phyloP scores from a whole-genome alignment of 2,329 filamentous ascomycete species.

The Fonsecaea pedrosoi region DNA sequence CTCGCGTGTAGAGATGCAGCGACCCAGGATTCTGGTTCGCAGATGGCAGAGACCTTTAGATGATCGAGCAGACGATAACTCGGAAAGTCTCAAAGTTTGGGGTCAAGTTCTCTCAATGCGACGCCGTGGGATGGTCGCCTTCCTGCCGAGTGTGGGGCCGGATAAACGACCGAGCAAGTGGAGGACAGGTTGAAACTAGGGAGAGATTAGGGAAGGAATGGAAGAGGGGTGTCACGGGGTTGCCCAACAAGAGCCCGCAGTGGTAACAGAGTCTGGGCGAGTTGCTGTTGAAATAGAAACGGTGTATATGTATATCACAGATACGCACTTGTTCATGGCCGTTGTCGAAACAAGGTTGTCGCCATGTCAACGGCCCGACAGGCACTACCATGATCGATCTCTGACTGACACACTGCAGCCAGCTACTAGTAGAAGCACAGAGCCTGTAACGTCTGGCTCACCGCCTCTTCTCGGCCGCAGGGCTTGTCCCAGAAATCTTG shows the following conservation, averaged over 20 bases:
- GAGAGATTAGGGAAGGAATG: neutral
- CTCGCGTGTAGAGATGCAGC: neutral
- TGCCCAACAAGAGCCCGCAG: neutral
- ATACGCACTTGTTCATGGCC: neutral
- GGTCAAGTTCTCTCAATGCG: neutral
- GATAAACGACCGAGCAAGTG: slow-evolving; percentile 1
- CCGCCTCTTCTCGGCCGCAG: slow-evolving; percentile 17
- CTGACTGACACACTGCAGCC: neutral
- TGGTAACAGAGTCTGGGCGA: neutral
- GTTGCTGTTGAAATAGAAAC: neutral
- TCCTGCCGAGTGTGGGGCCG: neutral
- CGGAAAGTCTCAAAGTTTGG: neutral
- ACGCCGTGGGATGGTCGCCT: neutral
- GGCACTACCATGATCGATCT: slow-evolving; percentile 5
- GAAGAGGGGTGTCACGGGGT: neutral
- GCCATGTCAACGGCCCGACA: slow-evolving; percentile 24
- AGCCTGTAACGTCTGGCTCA: slow-evolving; percentile 14
- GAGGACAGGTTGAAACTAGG: neutral
- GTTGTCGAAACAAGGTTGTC: slow-evolving; percentile 34
- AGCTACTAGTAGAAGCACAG: neutral
- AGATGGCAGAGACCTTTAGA: neutral
- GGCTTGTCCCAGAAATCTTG: neutral
- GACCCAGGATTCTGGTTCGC: neutral
- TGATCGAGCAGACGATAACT: neutral
- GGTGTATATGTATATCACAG: neutral